These are phyloP conservation scores for Blastocrithidia nonstop DNA, from an alignment of 208 protist species.

Conservation along the genomic window DNA sequence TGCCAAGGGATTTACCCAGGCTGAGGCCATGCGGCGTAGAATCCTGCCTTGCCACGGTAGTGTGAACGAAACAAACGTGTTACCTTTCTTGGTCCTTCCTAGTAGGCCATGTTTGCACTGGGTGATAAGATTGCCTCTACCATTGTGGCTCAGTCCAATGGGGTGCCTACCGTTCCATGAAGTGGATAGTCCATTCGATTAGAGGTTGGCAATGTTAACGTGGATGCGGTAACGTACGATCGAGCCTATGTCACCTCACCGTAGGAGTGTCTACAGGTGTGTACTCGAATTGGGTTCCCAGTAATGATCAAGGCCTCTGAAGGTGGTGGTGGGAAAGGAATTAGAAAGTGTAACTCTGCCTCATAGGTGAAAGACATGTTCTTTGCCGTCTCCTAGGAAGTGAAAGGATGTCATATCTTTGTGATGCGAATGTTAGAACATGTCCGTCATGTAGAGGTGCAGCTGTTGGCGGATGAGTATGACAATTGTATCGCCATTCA, in stretches of 20 bases:
- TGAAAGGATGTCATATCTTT: conserved; percentile 96
- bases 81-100: conserved; percentile 66
- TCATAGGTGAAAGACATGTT: conserved; percentile 80
- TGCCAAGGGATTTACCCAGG: conserved; percentile 96
- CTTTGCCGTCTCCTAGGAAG: conserved; percentile 85
- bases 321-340: conserved; percentile 97
- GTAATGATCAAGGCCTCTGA: conserved; percentile 98
- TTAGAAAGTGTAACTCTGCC: conserved; percentile 75
- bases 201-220: conserved; percentile 25
- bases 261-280: conserved; percentile 82
- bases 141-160: conserved; percentile 94
- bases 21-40: conserved; percentile 98
- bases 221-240: conserved; percentile 75
- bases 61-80: conserved; percentile 40
- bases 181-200: conserved; percentile 52
- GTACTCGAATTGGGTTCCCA: conserved; percentile 89
- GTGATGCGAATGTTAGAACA: conserved; percentile 92
- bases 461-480: conserved; percentile 91
- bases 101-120: conserved; percentile 82
- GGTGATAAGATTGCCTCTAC: conserved; percentile 97
- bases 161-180: conserved; percentile 92
- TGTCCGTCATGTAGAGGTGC: conserved; percentile 93
- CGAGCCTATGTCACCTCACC: conserved; percentile 83
- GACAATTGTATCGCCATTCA: conserved; percentile 86
- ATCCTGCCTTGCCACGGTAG: conserved; percentile 90